Evolutionary conservation across 2,329 filamentous ascomycete genomes (phyloP).

Genomic region (Ophiostoma tasmaniense): DNA sequence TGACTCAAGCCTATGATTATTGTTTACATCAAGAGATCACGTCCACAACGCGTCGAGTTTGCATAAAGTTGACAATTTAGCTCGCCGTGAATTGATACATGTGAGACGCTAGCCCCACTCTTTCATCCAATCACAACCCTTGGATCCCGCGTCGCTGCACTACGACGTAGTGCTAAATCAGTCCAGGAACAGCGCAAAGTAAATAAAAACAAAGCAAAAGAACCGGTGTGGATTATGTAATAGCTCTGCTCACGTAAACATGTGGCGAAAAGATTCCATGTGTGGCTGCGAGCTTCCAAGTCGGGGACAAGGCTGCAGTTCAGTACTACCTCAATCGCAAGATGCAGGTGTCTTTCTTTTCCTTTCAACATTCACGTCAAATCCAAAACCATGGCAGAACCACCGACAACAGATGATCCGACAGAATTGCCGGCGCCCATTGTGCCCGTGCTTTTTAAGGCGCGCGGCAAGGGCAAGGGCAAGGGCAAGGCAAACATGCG

Average conservation of each 20-base stretch:
- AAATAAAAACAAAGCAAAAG: not conserved
- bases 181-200: conserved; percentile 12
- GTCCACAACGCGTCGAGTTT: not conserved
- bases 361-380: not conserved
- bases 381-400: conserved; percentile 12
- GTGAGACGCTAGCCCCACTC: not conserved
- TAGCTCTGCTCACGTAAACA: not conserved
- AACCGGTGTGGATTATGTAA: not conserved
- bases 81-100: not conserved
- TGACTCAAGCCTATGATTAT: not conserved
- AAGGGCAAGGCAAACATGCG: conserved; percentile 61
- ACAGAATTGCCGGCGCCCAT: conserved; percentile 24
- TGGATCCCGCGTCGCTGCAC: not conserved
- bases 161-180: conserved; percentile 9
- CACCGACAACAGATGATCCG: conserved; percentile 12
- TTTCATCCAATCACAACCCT: conserved; percentile 6
- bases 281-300: not conserved
- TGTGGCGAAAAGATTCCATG: not conserved
- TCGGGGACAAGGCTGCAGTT: not conserved
- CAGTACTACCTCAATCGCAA: not conserved
- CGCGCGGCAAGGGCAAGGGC: conserved; percentile 61
- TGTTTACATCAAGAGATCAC: not conserved
- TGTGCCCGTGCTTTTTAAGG: conserved; percentile 64
- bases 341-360: not conserved
- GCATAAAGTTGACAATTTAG: conserved; percentile 18